Base-by-base conservation (phyloP, 768 basidiomycete genomes). In the Tubosaeta sp. region DNA sequence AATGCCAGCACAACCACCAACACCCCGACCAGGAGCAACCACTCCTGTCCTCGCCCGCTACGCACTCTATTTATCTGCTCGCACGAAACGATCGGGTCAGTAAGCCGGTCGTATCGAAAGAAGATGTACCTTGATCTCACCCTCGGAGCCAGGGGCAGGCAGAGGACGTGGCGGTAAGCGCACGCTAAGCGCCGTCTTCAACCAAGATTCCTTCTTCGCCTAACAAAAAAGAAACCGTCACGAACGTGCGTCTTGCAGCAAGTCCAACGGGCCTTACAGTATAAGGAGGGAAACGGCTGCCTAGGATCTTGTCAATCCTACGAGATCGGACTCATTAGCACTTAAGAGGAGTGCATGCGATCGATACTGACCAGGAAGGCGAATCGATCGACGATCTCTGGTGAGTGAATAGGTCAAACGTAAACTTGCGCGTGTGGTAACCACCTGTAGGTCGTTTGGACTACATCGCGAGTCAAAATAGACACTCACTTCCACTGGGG, bases 331-430 rank as follows among this genome's bases (percentile, higher is more conserved):
- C 11, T 1, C 8, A 18, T 66, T 8, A 61, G 51, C n/a, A 7
- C n/a, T 8, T 24, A 25, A 2, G 5, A 8, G 18, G 16, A 11
- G 30, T 4, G 4, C 4, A 21, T n/a, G 16, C 2, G 6, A 13
- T n/a, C 13, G 18, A 38, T 3, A 18, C 64, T 6, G 29, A 68
- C 66, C 64, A 76, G 49, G 61, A 51, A 31, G 74, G 78, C 3
- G 66, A 69, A 55, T 76, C 72, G 9, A 78, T 38, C 0, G 84
- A 79, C 5, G 83, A 63, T 46, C 91, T 78, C 22, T 79, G 57
- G 62, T 92, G 89, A 0, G 88, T 90, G 69, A 94, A 93, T 61
- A 78, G 72, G 53, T 90, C 86, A 57, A 92, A 93, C 5, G 74
- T 71, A 59, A 72, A 86, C 61, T 90, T 90, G 31, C 90, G 86